Percentiles rank a stretch among this genome's conserved stretches.
These are phyloP conservation scores for Oenanthe sinensis DNA, from an alignment of 129 eudicot species.

Conservation along the genomic window DNA sequence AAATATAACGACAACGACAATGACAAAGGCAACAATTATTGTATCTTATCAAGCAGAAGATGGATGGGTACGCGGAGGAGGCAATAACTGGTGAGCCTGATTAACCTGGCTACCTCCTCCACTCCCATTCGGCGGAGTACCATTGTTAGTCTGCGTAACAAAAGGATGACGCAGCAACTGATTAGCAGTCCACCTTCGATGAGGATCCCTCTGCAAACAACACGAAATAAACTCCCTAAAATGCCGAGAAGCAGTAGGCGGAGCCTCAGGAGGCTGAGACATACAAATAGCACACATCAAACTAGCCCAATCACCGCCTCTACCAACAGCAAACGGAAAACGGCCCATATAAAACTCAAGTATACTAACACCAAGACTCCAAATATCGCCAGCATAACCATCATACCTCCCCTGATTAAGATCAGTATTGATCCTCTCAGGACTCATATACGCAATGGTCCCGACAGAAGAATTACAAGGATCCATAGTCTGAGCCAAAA, in stretches of 20 bases:
- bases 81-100: constrained; percentile 37
- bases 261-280: constrained; percentile 80
- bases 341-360: constrained; percentile 70
- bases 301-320: constrained; percentile 90
- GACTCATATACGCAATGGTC: constrained; percentile 93
- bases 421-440: constrained; percentile 80
- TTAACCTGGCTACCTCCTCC: constrained; percentile 23
- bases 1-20: not conserved
- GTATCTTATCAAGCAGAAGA: constrained; percentile 20
- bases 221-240: constrained; percentile 57
- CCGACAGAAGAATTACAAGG: constrained; percentile 75
- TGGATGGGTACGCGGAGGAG: constrained; percentile 31
- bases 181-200: constrained; percentile 58
- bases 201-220: constrained; percentile 77
- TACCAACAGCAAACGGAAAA: constrained; percentile 63
- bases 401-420: constrained; percentile 66
- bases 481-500: constrained; percentile 71
- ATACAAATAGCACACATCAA: constrained; percentile 82
- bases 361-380: constrained; percentile 86
- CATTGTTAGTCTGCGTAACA: constrained; percentile 11
- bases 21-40: constrained; percentile 2
- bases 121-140: constrained; percentile 4
- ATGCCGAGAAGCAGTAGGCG: constrained; percentile 54
- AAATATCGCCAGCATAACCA: constrained; percentile 81
- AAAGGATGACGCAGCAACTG: constrained; percentile 44